phyloP scores from a whole-genome alignment of 176 grass and related monocot genomes.

The Hyparrhenia diplandra region DNA sequence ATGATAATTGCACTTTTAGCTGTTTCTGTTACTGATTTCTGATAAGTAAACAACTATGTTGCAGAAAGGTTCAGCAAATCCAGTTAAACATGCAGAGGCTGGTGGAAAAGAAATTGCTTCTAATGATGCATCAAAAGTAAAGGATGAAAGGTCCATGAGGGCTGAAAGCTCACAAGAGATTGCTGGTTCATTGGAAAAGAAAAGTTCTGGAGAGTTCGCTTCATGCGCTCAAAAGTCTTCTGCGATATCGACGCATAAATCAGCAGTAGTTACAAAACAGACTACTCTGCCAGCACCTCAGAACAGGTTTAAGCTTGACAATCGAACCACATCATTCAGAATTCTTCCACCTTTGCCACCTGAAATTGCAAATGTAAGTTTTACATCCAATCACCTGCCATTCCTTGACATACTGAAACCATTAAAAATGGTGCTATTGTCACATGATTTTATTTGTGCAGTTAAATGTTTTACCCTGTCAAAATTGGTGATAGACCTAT shows the following conservation, averaged over 20 bases:
- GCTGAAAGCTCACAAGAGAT: conserved; percentile 24
- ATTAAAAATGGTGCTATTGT: background rate
- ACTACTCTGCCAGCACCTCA: conserved; percentile 26
- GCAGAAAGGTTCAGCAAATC: conserved; percentile 47
- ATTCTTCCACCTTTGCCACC: conserved; percentile 85
- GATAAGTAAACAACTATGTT: conserved; percentile 21
- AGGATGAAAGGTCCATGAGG: conserved; percentile 10
- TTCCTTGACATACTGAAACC: conserved; percentile 3
- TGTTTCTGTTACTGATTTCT: conserved; percentile 12
- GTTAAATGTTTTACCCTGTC: background rate
- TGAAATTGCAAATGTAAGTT: conserved; percentile 77
- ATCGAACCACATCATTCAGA: conserved; percentile 74
- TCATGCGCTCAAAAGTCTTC: conserved; percentile 41
- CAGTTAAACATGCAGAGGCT: conserved; percentile 46
- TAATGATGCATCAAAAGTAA: conserved; percentile 36
- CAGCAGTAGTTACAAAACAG: conserved; percentile 29
- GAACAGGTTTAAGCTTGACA: conserved; percentile 83
- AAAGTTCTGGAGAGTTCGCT: conserved; percentile 41
- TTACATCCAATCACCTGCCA: conserved; percentile 11
- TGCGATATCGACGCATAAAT: conserved; percentile 41
- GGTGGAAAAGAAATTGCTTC: conserved; percentile 40
- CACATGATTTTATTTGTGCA: background rate
- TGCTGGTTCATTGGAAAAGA: conserved; percentile 43
- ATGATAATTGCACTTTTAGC: background rate
- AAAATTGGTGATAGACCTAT: background rate